A percentile compares a stretch with the other conserved stretches of the same genome.
Evolutionary conservation across 805 yeast genomes (phyloP).

Genomic region (Yamadazyma tumulicola): DNA sequence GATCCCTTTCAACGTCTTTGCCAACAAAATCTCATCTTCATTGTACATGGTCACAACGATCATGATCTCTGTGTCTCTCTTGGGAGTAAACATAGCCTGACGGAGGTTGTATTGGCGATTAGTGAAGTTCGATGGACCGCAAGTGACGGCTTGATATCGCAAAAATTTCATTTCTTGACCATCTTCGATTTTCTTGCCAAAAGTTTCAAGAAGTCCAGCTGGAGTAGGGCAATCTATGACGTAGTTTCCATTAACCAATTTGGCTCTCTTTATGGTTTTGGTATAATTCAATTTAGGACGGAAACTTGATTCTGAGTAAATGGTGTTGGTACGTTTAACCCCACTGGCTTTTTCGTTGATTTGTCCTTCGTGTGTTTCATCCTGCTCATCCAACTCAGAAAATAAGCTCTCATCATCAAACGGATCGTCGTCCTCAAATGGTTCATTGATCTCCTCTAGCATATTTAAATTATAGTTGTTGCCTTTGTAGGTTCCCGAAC

Average conservation of each 20-base stretch:
- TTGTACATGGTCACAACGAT: constrained; percentile 88
- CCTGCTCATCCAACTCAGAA: constrained; percentile 39
- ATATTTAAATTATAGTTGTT: constrained; percentile 39
- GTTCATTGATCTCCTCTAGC: constrained; percentile 36
- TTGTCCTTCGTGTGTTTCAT: constrained; percentile 30
- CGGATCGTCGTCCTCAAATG: constrained; percentile 29
- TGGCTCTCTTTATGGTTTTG: constrained; percentile 41
- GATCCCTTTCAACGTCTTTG: constrained; percentile 84
- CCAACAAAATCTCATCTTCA: constrained; percentile 79
- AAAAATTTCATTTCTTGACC: constrained; percentile 71
- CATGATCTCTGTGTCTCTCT: constrained; percentile 80
- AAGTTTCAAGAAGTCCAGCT: constrained; percentile 30
- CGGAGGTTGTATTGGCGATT: constrained; percentile 70
- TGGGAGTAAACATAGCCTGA: constrained; percentile 72
- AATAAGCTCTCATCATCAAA: constrained; percentile 42
- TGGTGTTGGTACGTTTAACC: constrained; percentile 17
- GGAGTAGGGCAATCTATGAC: constrained; percentile 44
- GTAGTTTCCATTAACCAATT: constrained; percentile 41
- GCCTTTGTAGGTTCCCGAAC: constrained; percentile 25
- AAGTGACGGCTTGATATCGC: constrained; percentile 93
- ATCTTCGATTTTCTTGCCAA: constrained; percentile 30
- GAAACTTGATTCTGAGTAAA: constrained; percentile 25
- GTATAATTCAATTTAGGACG: constrained; percentile 40
- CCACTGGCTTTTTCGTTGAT: constrained; percentile 15
- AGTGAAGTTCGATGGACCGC: constrained; percentile 76